These are phyloP conservation scores for Camellia sinensis DNA, from an alignment of 148 eudicot genomes.

Conservation along the genomic window DNA sequence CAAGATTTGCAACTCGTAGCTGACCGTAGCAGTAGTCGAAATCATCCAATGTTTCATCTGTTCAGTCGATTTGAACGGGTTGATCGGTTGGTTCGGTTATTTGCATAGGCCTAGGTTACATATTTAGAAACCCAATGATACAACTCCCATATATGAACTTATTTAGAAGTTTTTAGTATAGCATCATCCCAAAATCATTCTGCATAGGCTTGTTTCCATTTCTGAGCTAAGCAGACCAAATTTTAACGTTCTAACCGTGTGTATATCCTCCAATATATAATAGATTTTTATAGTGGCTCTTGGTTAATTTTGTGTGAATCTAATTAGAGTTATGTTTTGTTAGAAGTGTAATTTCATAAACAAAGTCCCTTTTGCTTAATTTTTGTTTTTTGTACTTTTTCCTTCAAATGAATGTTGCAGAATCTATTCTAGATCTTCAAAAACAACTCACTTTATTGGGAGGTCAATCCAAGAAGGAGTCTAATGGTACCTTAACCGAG, in stretches of 20 bases:
- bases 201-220: neutral
- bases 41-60: too few species aligned
- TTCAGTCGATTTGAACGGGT: too few species aligned
- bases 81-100: too few species aligned
- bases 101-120: neutral
- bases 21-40: too few species aligned
- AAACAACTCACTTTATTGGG: too few species aligned
- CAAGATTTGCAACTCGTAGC: too few species aligned
- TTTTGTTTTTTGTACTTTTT: too few species aligned
- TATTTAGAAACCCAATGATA: neutral
- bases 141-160: neutral
- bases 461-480: too few species aligned
- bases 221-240: neutral
- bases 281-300: neutral
- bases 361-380: too few species aligned
- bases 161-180: neutral
- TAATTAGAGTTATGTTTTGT: conserved; percentile 18
- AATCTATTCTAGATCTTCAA: too few species aligned
- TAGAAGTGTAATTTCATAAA: too few species aligned
- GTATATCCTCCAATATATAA: neutral
- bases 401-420: too few species aligned
- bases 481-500: conserved; percentile 29
- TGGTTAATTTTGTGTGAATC: neutral
- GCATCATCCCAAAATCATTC: neutral
- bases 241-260: neutral